phyloP scores from a whole-genome alignment of 108 stramenopile species.

The Cyclotella atomus region DNA sequence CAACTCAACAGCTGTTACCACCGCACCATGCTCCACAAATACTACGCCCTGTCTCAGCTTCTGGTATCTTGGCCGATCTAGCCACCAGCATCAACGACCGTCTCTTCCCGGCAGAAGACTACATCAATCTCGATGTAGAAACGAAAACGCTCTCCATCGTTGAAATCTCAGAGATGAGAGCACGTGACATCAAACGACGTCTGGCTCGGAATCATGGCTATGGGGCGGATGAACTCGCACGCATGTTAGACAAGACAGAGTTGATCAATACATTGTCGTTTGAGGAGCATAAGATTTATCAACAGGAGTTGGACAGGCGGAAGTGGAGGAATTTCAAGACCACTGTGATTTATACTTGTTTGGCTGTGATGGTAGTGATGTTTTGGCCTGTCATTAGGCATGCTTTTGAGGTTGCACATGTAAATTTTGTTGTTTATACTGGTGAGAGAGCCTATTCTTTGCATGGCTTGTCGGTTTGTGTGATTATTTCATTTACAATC shows the following conservation, averaged over 20 bases:
- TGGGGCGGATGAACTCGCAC: slow-evolving; percentile 76
- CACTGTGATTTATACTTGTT: slow-evolving; percentile 55
- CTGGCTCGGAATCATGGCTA: slow-evolving; percentile 76
- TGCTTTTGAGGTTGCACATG: slow-evolving; percentile 59
- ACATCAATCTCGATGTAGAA: slow-evolving; percentile 27
- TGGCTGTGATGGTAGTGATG: slow-evolving; percentile 57
- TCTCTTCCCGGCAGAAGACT: slow-evolving; percentile 39
- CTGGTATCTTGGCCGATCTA: slow-evolving; percentile 30
- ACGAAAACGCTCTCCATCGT: slow-evolving; percentile 63
- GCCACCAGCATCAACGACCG: slow-evolving; percentile 9
- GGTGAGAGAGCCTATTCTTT: slow-evolving; percentile 21
- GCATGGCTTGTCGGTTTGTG: too few relatives aligned
- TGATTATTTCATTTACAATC: neutral
- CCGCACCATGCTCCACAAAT: neutral
- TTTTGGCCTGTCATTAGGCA: slow-evolving; percentile 78
- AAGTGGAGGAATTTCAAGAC: slow-evolving; percentile 58
- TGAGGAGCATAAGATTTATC: slow-evolving; percentile 79
- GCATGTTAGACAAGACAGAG: slow-evolving; percentile 90
- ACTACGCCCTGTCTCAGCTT: slow-evolving; percentile 18
- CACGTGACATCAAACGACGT: slow-evolving; percentile 80
- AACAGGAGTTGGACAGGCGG: slow-evolving; percentile 51
- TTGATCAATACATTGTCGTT: slow-evolving; percentile 78
- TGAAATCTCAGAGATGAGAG: slow-evolving; percentile 79
- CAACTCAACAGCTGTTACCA: slow-evolving; percentile 1
- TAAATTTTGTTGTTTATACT: slow-evolving; percentile 85